Percentiles rank a stretch among this genome's conserved stretches.
Evolutionary conservation across 1,284 basidiomycete species (phyloP).

Genomic region (Vanrija humicola): DNA sequence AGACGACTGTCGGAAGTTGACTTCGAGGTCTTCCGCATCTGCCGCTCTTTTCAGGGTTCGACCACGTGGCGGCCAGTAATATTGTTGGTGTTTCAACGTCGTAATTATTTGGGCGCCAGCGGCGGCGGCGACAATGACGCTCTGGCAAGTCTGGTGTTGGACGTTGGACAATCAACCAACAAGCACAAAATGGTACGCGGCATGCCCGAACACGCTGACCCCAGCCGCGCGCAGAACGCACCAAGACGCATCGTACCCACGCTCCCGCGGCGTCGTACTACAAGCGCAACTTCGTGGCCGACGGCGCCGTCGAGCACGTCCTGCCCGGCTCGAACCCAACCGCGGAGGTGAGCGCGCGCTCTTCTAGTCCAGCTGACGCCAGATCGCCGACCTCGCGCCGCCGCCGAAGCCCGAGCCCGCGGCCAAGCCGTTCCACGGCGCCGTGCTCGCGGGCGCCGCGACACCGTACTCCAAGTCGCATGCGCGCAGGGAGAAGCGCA

Average conservation of each 20-base stretch:
- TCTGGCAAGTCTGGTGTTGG: no score
- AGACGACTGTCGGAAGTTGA: no score
- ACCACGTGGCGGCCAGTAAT: no score
- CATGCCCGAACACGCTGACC: background rate
- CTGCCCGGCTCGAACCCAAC: constrained; percentile 16
- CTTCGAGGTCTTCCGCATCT: no score
- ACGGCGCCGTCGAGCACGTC: constrained; percentile 11
- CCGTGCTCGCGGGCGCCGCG: constrained; percentile 7
- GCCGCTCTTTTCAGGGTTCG: no score
- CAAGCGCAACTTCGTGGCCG: constrained; percentile 20
- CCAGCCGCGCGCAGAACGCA: constrained; percentile 28
- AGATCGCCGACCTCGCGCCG: constrained; percentile 7
- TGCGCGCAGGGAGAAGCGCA: constrained; percentile 40
- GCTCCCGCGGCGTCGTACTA: constrained; percentile 23
- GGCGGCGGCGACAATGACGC: no score
- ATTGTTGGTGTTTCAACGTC: no score
- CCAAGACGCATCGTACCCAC: constrained; percentile 19
- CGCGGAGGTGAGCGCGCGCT: background rate
- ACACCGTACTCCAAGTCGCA: constrained; percentile 49
- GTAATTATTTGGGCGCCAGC: no score
- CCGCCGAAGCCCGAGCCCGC: background rate
- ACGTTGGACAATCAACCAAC: background rate
- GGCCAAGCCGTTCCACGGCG: constrained; percentile 12
- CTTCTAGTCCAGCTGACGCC: constrained; percentile 1
- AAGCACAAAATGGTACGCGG: constrained; percentile 8